These are phyloP conservation scores for Gypsophila paniculata DNA, from an alignment of 179 eudicot genomes.

Conservation along the genomic window DNA sequence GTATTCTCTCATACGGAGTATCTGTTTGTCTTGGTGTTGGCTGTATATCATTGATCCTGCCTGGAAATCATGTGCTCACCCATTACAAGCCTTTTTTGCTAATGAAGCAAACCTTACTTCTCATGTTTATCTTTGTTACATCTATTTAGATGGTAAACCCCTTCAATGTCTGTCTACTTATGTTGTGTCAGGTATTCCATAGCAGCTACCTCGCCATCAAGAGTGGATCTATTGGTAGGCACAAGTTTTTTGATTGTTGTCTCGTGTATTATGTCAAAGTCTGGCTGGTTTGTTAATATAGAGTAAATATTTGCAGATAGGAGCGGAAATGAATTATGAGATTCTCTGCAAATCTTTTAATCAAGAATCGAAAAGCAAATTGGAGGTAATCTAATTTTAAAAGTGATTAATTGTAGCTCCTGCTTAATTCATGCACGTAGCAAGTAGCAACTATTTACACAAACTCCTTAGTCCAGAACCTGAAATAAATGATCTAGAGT, in stretches of 20 bases:
- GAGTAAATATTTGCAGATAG: conserved; percentile 49
- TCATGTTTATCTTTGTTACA: conserved; percentile 4
- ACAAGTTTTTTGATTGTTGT: background rate
- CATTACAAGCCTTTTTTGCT: background rate
- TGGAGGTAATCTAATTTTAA: conserved; percentile 39
- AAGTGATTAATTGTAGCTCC: background rate
- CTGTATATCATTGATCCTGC: background rate
- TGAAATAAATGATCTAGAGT: background rate
- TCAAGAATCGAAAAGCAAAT: conserved; percentile 50
- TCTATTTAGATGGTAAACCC: background rate
- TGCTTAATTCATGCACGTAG: conserved; percentile 9
- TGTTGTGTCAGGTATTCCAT: conserved; percentile 50
- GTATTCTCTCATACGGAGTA: too few relatives aligned
- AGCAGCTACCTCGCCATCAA: conserved; percentile 81
- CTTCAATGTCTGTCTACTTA: conserved; percentile 11
- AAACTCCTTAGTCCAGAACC: background rate
- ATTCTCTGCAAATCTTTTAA: conserved; percentile 76
- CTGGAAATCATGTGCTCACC: background rate
- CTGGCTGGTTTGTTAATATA: background rate
- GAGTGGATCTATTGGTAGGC: conserved; percentile 59
- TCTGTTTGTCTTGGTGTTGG: conserved; percentile 3
- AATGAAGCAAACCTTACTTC: background rate
- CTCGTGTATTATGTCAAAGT: background rate
- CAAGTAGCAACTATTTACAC: background rate
- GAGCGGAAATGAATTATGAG: conserved; percentile 59